Base-by-base conservation (phyloP, 2,329 filamentous ascomycete genomes). In the Aspergillus sp. region DNA sequence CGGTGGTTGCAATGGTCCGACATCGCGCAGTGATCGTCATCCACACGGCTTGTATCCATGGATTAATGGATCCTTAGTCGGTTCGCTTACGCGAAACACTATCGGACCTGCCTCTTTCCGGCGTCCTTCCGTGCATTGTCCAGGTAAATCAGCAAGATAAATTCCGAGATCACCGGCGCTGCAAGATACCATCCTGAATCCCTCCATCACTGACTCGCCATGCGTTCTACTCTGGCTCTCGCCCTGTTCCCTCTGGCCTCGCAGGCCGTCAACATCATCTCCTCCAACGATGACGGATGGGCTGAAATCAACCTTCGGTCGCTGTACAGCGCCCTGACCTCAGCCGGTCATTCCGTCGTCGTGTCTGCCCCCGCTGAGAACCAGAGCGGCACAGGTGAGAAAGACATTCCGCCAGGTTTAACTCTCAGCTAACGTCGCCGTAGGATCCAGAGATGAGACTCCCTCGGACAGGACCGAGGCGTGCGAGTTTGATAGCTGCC, bases 241-340 rank as follows among this genome's bases (percentile, higher is more conserved):
- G 43, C 58, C 0, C 58, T 67, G 8, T 62, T 72, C 9, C 64
- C 65, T 17, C 58, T 69, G 17, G 40, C 63, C 8, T 64, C 65
- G 6, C 35, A 37, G 24, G 72, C 70, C 54, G 68, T 81, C 46
- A 84, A 85, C 63, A 84, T 88, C 66, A 68, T 90, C 54, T 84
- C 87, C 56, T 82, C 82, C 62, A 90, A 90, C 71, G 88, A 90
- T 63, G 88, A 90, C 68, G 88, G 88, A 35, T 90, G 88, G 88
- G 86, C 87, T 5, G 88, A 90, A 74, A 80, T 81, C 41, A 89
- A 90, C 66, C 75, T 87, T 50, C 82, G 88, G 15, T 79, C 80
- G 0, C 76, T 90, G 52, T 84, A 87, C 72, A 73, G 84, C 52
- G 77, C 79, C 12, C 73, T 90, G 41, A 79, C 73, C 9, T 72